A percentile compares a stretch with the other conserved stretches of the same genome.
Evolutionary conservation across 2,329 filamentous ascomycete genomes (phyloP).

Genomic region (Nemania sp.): DNA sequence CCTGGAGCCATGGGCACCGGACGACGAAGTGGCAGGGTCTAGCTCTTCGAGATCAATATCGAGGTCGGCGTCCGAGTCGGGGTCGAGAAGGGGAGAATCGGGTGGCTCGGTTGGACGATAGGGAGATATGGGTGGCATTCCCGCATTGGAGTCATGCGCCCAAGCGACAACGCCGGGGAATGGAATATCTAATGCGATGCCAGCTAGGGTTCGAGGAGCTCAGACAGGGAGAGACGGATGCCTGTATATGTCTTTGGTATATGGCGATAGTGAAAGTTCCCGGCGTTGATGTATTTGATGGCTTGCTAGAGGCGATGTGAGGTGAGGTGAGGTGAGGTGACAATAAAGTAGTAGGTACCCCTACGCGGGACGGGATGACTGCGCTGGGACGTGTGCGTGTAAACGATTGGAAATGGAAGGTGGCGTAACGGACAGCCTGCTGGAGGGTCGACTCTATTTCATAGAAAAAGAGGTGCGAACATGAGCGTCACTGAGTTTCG

Average conservation of each 20-base stretch:
- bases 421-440: background rate
- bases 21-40: constrained; percentile 66
- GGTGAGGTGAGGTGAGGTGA: background rate
- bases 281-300: background rate
- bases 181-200: background rate
- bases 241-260: background rate
- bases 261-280: background rate
- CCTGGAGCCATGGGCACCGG: constrained; percentile 52
- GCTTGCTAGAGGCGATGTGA: background rate
- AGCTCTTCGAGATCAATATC: constrained; percentile 85
- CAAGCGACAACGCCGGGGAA: constrained; percentile 33
- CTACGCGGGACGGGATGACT: too few relatives aligned
- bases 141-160: constrained; percentile 57
- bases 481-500: background rate
- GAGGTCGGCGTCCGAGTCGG: constrained; percentile 82
- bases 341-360: too few relatives aligned
- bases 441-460: background rate
- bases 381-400: constrained; percentile 1
- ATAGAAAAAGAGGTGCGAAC: background rate
- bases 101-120: constrained; percentile 70
- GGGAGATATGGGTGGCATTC: constrained; percentile 67
- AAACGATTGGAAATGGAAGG: background rate
- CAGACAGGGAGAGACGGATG: background rate
- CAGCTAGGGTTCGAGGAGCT: background rate
- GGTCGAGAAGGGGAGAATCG: constrained; percentile 74